phyloP scores from a whole-genome alignment of 179 eudicot genomes.

The Dionaea muscipula region DNA sequence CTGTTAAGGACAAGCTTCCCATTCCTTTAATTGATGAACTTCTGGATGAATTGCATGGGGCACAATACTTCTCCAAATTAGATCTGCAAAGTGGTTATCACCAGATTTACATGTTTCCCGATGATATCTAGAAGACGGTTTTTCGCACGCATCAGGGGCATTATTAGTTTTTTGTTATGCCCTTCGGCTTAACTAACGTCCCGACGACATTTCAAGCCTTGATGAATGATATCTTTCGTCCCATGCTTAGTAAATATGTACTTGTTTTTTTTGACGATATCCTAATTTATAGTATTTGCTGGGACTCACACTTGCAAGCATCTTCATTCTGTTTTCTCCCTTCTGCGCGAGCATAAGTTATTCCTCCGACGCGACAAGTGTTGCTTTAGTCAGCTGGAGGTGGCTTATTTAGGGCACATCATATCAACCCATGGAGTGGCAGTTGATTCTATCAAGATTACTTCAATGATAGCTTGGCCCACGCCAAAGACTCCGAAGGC shows the following conservation, averaged over 20 bases:
- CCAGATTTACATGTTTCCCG: neutral
- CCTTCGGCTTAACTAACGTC: neutral
- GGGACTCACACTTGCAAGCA: neutral
- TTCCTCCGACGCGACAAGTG: neutral
- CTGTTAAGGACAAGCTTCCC: neutral
- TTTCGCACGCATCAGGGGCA: neutral
- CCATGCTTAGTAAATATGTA: neutral
- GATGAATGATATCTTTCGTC: neutral
- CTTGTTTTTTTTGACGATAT: neutral
- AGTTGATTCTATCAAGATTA: conserved; percentile 4
- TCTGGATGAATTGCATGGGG: neutral
- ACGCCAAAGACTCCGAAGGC: neutral
- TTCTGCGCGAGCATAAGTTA: neutral
- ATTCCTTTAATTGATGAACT: neutral
- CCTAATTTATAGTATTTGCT: neutral
- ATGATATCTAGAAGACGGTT: neutral
- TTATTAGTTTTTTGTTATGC: neutral
- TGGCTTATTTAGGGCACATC: conserved; percentile 8
- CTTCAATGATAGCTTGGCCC: neutral
- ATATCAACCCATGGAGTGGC: neutral
- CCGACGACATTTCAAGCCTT: neutral
- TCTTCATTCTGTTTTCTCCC: neutral
- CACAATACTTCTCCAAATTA: neutral
- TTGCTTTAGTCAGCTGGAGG: neutral
- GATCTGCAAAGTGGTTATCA: neutral